These are phyloP conservation scores for Agrocybe pediades DNA, from an alignment of 768 basidiomycete species.

Conservation along the genomic window DNA sequence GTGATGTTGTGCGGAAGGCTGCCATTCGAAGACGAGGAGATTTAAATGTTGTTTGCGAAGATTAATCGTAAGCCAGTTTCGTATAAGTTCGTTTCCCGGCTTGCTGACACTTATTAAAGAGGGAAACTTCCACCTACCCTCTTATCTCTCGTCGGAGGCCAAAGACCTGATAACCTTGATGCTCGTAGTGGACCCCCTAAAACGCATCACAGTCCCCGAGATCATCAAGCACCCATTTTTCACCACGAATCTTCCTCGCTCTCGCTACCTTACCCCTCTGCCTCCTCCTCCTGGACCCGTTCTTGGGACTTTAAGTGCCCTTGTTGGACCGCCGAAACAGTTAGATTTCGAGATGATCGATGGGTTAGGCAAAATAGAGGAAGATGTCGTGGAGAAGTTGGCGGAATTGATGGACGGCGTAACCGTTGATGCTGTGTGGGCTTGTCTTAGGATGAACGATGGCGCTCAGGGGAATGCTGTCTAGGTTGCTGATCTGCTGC, in stretches of 20 bases:
- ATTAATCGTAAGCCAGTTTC: conserved; percentile 69
- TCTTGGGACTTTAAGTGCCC: conserved; percentile 68
- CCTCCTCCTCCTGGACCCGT: conserved; percentile 79
- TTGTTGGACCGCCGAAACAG: conserved; percentile 68
- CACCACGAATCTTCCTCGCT: conserved; percentile 78
- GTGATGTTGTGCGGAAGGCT: conserved; percentile 95
- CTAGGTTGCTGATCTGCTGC: conserved; percentile 94
- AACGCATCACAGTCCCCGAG: conserved; percentile 91
- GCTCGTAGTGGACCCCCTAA: conserved; percentile 93
- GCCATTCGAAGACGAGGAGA: conserved; percentile 97
- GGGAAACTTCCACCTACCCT: conserved; percentile 85
- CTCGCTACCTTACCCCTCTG: conserved; percentile 83
- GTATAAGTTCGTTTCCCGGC: conserved; percentile 7
- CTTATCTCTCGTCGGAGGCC: conserved; percentile 79
- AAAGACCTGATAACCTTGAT: conserved; percentile 80
- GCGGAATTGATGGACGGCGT: conserved; percentile 71
- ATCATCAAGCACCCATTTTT: conserved; percentile 93
- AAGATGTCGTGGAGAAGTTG: conserved; percentile 86
- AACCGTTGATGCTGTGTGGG: conserved; percentile 85
- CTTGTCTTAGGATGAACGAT: conserved; percentile 79
- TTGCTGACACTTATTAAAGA: conserved; percentile 44
- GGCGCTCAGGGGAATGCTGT: conserved; percentile 89
- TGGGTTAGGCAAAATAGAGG: conserved; percentile 89
- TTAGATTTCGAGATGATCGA: conserved; percentile 87
- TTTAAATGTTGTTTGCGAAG: conserved; percentile 90